phyloP scores from a whole-genome alignment of 2,329 filamentous ascomycete species.

The Clarireedia hainanense region DNA sequence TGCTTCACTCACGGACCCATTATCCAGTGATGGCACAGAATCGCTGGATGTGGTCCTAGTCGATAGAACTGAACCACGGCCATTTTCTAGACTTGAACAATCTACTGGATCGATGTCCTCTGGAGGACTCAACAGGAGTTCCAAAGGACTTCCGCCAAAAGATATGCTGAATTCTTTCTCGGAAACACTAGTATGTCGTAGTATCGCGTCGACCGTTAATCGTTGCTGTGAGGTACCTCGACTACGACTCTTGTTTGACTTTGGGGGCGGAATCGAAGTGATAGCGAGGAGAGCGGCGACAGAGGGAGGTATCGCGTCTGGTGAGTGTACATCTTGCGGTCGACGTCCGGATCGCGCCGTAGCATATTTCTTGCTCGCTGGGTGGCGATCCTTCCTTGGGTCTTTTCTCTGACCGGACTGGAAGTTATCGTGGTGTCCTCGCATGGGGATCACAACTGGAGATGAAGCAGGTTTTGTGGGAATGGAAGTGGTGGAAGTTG shows the following conservation, averaged over 20 bases:
- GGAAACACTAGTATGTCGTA: constrained; percentile 42
- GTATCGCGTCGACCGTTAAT: constrained; percentile 50
- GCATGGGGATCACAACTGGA: constrained; percentile 21
- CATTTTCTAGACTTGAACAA: constrained; percentile 42
- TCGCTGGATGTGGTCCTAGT: constrained; percentile 51
- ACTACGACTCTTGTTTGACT: constrained; percentile 19
- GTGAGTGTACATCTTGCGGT: constrained; percentile 39
- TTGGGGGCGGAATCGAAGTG: constrained; percentile 49
- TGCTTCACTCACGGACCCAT: constrained; percentile 40
- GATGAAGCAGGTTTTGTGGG: not conserved
- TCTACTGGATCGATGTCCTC: constrained; percentile 47
- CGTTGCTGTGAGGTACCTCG: constrained; percentile 22
- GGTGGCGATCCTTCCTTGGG: constrained; percentile 15
- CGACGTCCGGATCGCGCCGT: constrained; percentile 20
- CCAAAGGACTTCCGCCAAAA: constrained; percentile 47
- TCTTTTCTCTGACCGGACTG: constrained; percentile 15
- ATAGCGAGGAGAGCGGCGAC: constrained; percentile 54
- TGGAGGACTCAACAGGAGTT: constrained; percentile 51
- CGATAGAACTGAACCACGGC: constrained; percentile 44
- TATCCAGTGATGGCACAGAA: constrained; percentile 50
- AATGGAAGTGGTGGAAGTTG: not conserved
- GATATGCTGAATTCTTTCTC: constrained; percentile 48
- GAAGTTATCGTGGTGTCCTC: constrained; percentile 17
- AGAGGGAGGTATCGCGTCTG: constrained; percentile 49
- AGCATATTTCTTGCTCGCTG: constrained; percentile 15